A percentile compares a stretch with the other conserved stretches of the same genome.
phyloP scores from a whole-genome alignment of 441 rosid genomes.

The Pelargonium exstipulatum region DNA sequence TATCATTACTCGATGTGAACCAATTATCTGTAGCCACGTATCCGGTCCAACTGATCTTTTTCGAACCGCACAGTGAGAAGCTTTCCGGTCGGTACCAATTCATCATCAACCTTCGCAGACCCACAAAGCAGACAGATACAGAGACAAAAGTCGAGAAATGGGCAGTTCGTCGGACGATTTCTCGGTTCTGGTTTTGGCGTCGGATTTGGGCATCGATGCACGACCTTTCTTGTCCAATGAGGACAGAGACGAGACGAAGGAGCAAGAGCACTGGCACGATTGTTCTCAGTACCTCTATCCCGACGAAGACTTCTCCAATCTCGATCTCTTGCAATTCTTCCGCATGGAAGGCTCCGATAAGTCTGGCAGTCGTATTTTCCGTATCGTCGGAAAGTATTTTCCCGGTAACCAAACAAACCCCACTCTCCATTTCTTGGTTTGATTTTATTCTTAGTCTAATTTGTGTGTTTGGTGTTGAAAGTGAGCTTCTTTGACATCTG shows the following conservation, averaged over 20 bases:
- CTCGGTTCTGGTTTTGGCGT: slow-evolving; percentile 75
- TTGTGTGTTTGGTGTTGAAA: background rate
- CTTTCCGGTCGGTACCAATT: no score
- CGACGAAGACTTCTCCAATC: slow-evolving; percentile 81
- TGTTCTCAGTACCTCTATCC: slow-evolving; percentile 51
- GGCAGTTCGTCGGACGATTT: slow-evolving; percentile 52
- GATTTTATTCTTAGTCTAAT: background rate
- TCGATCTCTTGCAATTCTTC: slow-evolving; percentile 61
- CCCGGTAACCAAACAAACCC: background rate
- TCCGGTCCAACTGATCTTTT: no score
- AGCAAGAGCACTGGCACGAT: slow-evolving; percentile 64
- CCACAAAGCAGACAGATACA: no score
- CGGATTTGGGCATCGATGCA: slow-evolving; percentile 82
- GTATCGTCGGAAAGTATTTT: slow-evolving; percentile 37
- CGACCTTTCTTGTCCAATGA: slow-evolving; percentile 47
- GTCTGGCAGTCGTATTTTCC: slow-evolving; percentile 51
- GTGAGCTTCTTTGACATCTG: background rate
- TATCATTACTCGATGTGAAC: no score
- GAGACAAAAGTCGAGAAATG: slow-evolving; percentile 19
- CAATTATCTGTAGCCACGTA: no score
- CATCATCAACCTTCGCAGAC: no score
- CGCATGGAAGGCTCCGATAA: slow-evolving; percentile 49
- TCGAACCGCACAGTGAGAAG: no score
- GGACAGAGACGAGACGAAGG: slow-evolving; percentile 27
- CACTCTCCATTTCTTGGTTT: background rate